These are phyloP conservation scores for Exsudoporus frostii DNA, from an alignment of 768 basidiomycete species.

Conservation along the genomic window DNA sequence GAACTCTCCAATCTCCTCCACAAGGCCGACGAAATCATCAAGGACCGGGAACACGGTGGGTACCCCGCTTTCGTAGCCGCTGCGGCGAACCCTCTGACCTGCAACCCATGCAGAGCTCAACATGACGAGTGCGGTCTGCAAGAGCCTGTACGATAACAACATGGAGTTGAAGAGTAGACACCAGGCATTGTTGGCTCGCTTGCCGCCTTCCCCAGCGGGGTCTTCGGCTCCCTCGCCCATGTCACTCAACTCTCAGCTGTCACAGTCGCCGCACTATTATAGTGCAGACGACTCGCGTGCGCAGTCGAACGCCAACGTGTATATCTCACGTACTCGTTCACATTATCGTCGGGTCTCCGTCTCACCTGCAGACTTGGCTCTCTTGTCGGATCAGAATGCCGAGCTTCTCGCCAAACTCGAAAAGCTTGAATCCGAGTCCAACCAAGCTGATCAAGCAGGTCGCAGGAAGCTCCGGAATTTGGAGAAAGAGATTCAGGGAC, in stretches of 20 bases:
- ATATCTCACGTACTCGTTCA: slow-evolving; percentile 24
- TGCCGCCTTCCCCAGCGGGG: slow-evolving; percentile 45
- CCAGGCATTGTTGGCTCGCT: slow-evolving; percentile 62
- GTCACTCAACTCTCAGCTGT: slow-evolving; percentile 25
- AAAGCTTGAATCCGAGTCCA: slow-evolving; percentile 68
- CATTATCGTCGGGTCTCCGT: slow-evolving; percentile 51
- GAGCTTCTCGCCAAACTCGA: slow-evolving; percentile 76
- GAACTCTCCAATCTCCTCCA: slow-evolving; percentile 67
- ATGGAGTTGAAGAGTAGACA: slow-evolving; percentile 67
- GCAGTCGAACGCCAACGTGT: slow-evolving; percentile 17
- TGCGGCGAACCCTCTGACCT: slow-evolving; percentile 8
- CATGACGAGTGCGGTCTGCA: slow-evolving; percentile 64
- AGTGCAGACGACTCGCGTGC: slow-evolving; percentile 25
- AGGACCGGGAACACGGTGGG: slow-evolving; percentile 72
- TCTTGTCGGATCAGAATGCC: slow-evolving; percentile 78
- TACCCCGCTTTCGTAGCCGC: neutral
- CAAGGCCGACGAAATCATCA: slow-evolving; percentile 73
- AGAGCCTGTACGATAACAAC: slow-evolving; percentile 68
- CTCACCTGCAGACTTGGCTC: slow-evolving; percentile 63
- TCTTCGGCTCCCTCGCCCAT: slow-evolving; percentile 23
- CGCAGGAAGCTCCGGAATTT: slow-evolving; percentile 65
- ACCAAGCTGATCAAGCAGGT: slow-evolving; percentile 61
- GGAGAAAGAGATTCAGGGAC: slow-evolving; percentile 74
- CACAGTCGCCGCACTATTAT: slow-evolving; percentile 36
- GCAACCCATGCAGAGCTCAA: slow-evolving; percentile 51